A percentile compares a stretch with the other conserved stretches of the same genome.
Conservation (phyloP, 225 moss, liverwort and hornwort genomes). For the Physcomitrium patens region DNA sequence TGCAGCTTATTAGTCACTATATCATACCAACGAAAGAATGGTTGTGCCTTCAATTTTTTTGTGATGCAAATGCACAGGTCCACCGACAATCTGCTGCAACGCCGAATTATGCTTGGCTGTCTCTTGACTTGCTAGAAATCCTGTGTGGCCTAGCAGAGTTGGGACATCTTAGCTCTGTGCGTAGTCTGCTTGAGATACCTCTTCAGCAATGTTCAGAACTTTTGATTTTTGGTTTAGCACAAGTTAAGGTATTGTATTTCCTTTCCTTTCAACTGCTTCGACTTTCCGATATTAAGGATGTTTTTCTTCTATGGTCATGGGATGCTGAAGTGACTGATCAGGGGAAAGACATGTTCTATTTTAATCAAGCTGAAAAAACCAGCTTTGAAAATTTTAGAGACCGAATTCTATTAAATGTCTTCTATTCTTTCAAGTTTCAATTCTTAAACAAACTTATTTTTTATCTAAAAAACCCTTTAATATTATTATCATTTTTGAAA, state of each 20-base stretch:
- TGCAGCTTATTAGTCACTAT: constrained; percentile 12
- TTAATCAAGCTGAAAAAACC: too few relatives aligned
- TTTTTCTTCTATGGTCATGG: constrained; percentile 4
- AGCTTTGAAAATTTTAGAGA: too few relatives aligned
- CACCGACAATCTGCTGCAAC: constrained; percentile 51
- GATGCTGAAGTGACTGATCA: not conserved
- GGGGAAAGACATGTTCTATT: too few relatives aligned
- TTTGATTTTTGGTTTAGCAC: constrained; percentile 83
- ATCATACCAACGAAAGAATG: constrained; percentile 1
- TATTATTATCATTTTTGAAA: too few relatives aligned
- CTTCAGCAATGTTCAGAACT: constrained; percentile 89
- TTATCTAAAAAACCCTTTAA: too few relatives aligned
- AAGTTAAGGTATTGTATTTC: constrained; percentile 68
- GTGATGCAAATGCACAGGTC: constrained; percentile 36
- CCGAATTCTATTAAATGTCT: too few relatives aligned
- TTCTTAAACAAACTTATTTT: too few relatives aligned
- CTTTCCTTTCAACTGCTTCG: constrained; percentile 17
- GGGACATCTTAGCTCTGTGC: constrained; percentile 75
- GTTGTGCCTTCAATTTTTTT: constrained; percentile 17
- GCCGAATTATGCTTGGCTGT: constrained; percentile 87
- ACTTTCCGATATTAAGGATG: not conserved
- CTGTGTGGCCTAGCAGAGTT: constrained; percentile 81
- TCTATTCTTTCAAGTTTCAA: too few relatives aligned
- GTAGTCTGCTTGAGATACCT: constrained; percentile 75
- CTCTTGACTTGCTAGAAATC: constrained; percentile 87